Percentiles rank a stretch among this genome's conserved stretches.
phyloP scores from a whole-genome alignment of 2,329 filamentous ascomycete species.

The Annulohypoxylon truncatum region DNA sequence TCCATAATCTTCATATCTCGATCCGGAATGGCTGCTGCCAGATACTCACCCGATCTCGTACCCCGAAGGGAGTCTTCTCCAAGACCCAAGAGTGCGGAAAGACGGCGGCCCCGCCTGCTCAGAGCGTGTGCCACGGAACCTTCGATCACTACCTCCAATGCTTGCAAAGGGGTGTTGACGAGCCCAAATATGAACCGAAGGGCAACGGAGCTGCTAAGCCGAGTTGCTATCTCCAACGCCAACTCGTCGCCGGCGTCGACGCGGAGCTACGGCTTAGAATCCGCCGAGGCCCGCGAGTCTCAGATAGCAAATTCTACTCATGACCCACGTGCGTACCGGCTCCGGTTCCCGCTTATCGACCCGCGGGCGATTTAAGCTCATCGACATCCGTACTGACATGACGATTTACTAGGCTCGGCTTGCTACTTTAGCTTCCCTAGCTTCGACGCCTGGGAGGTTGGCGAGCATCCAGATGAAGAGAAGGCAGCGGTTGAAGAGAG shows the following conservation, averaged over 20 bases:
- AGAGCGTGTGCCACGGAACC: conserved; percentile 68
- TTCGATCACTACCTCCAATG: conserved; percentile 67
- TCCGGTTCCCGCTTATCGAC: neutral
- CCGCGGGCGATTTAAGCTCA: neutral
- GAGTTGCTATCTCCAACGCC: conserved; percentile 63
- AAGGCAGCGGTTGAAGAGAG: conserved; percentile 47
- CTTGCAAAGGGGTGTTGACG: conserved; percentile 63
- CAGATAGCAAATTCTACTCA: conserved; percentile 42
- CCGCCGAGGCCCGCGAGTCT: conserved; percentile 34
- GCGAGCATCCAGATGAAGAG: conserved; percentile 57
- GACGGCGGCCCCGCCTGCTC: conserved; percentile 64
- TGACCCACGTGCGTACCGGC: conserved; percentile 43
- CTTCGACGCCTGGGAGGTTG: conserved; percentile 74
- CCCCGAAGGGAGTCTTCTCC: conserved; percentile 56
- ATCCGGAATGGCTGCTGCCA: conserved; percentile 52
- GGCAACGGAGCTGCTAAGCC: conserved; percentile 66
- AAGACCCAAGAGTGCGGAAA: conserved; percentile 50
- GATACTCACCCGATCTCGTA: conserved; percentile 51
- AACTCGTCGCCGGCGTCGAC: conserved; percentile 54
- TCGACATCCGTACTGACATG: conserved; percentile 30
- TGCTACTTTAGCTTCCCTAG: conserved; percentile 80
- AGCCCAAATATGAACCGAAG: conserved; percentile 61
- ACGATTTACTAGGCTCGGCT: conserved; percentile 52
- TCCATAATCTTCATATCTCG: neutral
- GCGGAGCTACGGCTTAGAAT: conserved; percentile 53